Conservation (phyloP, 768 basidiomycete genomes). For the Leucosporidium creatinivorum region DNA sequence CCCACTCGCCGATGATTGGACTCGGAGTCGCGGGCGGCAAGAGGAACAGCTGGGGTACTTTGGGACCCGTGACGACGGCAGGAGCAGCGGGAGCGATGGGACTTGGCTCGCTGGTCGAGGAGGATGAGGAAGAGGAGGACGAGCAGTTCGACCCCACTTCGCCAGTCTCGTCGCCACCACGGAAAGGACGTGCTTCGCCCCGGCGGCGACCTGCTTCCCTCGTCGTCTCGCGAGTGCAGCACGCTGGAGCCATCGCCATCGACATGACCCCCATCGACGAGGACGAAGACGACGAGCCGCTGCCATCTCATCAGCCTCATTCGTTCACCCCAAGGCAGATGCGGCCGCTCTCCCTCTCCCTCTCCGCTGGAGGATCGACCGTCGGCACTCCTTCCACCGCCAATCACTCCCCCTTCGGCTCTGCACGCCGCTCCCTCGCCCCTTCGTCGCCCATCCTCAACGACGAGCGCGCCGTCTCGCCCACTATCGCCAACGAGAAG, state of each 20-base stretch:
- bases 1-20: slow-evolving; percentile 22
- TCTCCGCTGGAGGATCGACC: slow-evolving; percentile 19
- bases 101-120: slow-evolving; percentile 60
- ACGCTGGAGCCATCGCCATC: slow-evolving; percentile 1
- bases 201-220: not conserved
- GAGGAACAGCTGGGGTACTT: slow-evolving; percentile 22
- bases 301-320: not conserved
- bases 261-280: not conserved
- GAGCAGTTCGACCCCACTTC: slow-evolving; percentile 21
- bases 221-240: not conserved
- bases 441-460: not conserved
- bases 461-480: slow-evolving; percentile 12
- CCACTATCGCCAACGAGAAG: slow-evolving; percentile 19
- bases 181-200: slow-evolving; percentile 6
- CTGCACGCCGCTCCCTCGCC: slow-evolving; percentile 4
- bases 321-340: slow-evolving; percentile 15
- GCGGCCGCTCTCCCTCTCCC: slow-evolving; percentile 31
- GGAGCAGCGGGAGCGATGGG: slow-evolving; percentile 33
- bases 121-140: slow-evolving; percentile 74
- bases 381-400: slow-evolving; percentile 20
- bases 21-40: slow-evolving; percentile 20
- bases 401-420: slow-evolving; percentile 1
- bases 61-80: slow-evolving; percentile 2
- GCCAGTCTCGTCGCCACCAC: not conserved
- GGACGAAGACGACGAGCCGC: not conserved